Evolutionary conservation across 2,329 filamentous ascomycete species (phyloP).

Genomic region (Fusarium tjaetaba): DNA sequence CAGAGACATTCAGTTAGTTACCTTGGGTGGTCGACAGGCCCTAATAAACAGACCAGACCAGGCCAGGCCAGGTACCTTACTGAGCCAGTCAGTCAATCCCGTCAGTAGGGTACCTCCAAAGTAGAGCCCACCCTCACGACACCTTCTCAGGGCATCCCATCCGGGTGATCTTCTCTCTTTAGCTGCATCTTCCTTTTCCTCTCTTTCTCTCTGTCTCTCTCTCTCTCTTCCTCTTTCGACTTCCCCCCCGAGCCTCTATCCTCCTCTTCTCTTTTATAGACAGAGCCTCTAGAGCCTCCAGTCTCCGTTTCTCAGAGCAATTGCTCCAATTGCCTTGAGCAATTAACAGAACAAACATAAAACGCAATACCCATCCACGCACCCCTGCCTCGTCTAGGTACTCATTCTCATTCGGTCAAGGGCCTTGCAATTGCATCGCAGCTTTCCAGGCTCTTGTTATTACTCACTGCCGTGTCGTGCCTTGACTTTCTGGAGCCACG

Average conservation of each 20-base stretch:
- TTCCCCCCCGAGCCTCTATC: constrained; percentile 3
- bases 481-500: constrained; percentile 1
- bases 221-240: constrained; percentile 12
- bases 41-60: constrained; percentile 6
- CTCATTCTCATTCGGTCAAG: background rate
- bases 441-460: background rate
- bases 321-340: constrained; percentile 28
- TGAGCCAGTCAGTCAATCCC: background rate
- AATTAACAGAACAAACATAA: constrained; percentile 3
- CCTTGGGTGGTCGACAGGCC: background rate
- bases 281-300: constrained; percentile 29
- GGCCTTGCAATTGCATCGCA: constrained; percentile 11
- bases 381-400: constrained; percentile 5
- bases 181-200: constrained; percentile 20
- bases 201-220: constrained; percentile 5
- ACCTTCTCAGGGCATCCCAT: constrained; percentile 22
- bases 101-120: background rate
- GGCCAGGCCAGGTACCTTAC: constrained; percentile 2
- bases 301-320: constrained; percentile 16
- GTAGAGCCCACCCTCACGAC: constrained; percentile 23
- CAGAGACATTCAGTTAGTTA: constrained; percentile 1
- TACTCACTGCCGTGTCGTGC: background rate
- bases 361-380: background rate
- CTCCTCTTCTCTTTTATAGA: constrained; percentile 9
- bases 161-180: constrained; percentile 22